Conservation (phyloP, 257 asterid species). For the Fraxinus anomala region DNA sequence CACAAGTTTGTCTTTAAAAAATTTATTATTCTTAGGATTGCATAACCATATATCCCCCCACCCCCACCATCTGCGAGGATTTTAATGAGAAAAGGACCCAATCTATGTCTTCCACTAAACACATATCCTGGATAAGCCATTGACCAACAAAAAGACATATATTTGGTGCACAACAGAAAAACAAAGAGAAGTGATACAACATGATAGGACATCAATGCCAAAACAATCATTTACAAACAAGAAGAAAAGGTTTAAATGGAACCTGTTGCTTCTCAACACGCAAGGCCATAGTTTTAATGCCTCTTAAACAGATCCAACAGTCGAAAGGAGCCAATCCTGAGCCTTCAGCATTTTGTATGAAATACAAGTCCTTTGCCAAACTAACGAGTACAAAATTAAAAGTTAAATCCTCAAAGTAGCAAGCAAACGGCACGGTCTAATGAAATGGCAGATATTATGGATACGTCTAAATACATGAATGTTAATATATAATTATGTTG, state of each 20-base stretch:
- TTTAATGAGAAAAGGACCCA: too few relatives aligned
- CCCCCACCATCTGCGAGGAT: too few relatives aligned
- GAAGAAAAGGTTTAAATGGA: background rate
- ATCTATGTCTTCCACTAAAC: background rate
- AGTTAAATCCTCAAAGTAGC: conserved; percentile 12
- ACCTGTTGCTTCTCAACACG: conserved; percentile 96
- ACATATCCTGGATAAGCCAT: background rate
- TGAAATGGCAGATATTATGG: background rate
- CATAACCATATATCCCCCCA: background rate
- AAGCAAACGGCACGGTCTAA: background rate
- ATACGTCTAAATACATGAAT: background rate
- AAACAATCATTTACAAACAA: background rate
- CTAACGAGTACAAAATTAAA: conserved; percentile 36
- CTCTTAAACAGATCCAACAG: conserved; percentile 95
- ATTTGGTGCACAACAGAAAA: background rate
- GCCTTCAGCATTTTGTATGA: conserved; percentile 94
- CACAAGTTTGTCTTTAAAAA: background rate
- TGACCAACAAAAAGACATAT: background rate
- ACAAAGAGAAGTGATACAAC: too few relatives aligned
- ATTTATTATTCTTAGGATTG: background rate
- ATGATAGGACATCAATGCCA: background rate
- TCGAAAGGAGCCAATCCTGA: conserved; percentile 93
- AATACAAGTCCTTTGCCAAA: conserved; percentile 71
- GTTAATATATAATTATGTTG: background rate
- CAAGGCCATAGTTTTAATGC: conserved; percentile 83